These are phyloP conservation scores for Arthrocladium fulminans DNA, from an alignment of 2,329 filamentous ascomycete genomes.

Conservation along the genomic window DNA sequence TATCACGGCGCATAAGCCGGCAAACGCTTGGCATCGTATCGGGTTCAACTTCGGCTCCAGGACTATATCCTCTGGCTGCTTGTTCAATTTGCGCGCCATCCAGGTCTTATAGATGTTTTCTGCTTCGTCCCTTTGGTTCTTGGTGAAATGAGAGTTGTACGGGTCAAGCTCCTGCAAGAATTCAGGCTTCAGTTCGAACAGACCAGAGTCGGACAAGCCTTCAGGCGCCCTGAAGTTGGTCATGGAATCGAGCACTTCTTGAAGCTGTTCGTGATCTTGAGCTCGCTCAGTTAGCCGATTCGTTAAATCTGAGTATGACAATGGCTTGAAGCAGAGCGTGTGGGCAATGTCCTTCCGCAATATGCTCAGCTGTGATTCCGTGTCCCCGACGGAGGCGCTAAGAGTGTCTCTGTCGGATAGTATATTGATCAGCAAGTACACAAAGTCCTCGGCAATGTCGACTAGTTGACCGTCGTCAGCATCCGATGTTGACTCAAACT, in stretches of 20 bases:
- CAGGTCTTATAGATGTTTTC: conserved; percentile 80
- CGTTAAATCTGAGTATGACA: conserved; percentile 88
- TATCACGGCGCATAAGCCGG: conserved; percentile 68
- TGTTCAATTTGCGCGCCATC: conserved; percentile 79
- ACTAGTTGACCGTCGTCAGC: conserved; percentile 83
- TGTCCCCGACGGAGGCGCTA: conserved; percentile 57
- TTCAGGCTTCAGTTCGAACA: conserved; percentile 81
- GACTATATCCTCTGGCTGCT: conserved; percentile 71
- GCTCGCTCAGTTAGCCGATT: conserved; percentile 80
- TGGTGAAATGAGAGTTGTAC: conserved; percentile 91
- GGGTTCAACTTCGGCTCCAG: conserved; percentile 77
- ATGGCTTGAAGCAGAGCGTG: conserved; percentile 87
- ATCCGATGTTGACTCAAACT: conserved; percentile 63
- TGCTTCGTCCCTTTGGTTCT: conserved; percentile 93
- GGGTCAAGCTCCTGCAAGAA: conserved; percentile 85
- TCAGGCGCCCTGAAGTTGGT: conserved; percentile 84
- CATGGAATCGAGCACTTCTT: conserved; percentile 74
- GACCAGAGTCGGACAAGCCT: conserved; percentile 83
- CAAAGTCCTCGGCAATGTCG: conserved; percentile 90
- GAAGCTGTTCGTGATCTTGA: conserved; percentile 80
- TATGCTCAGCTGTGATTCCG: conserved; percentile 56
- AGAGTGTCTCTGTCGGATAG: conserved; percentile 81
- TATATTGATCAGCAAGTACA: conserved; percentile 83
- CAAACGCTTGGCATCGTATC: conserved; percentile 69
- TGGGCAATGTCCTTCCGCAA: conserved; percentile 88